Evolutionary conservation across 768 basidiomycete species (phyloP).

Genomic region (Boletus vermiculosoides): DNA sequence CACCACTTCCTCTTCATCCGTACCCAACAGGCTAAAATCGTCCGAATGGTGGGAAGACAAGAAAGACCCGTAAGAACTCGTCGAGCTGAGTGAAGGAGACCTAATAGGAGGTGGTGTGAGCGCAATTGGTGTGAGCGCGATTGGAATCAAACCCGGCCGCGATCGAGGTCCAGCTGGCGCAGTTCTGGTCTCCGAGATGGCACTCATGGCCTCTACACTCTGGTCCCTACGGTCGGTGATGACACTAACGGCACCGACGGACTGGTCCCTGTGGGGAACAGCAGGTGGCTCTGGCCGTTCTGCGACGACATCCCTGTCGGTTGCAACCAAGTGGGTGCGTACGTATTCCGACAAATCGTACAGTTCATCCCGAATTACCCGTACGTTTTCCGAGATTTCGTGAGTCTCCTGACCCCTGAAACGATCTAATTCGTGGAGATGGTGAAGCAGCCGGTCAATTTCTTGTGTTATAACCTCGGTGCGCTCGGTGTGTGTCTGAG

Average conservation of each 20-base stretch:
- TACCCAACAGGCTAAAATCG: conserved; percentile 49
- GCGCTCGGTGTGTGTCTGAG: conserved; percentile 37
- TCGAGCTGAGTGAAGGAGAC: conserved; percentile 41
- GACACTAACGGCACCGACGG: conserved; percentile 44
- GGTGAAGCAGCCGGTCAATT: conserved; percentile 50
- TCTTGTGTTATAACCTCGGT: conserved; percentile 48
- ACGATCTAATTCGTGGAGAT: conserved; percentile 63
- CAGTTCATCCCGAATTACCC: conserved; percentile 67
- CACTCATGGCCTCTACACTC: conserved; percentile 46
- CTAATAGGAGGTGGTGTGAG: conserved; percentile 45
- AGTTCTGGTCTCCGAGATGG: conserved; percentile 34
- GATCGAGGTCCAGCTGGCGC: conserved; percentile 27
- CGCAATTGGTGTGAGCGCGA: conserved; percentile 38
- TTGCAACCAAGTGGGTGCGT: conserved; percentile 37
- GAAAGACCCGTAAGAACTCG: conserved; percentile 40
- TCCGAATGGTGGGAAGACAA: conserved; percentile 73
- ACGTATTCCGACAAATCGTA: conserved; percentile 59
- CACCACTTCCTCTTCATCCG: conserved; percentile 27
- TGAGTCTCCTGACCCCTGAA: conserved; percentile 61
- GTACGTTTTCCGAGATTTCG: conserved; percentile 65
- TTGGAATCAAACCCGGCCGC: conserved; percentile 28
- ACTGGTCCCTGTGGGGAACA: conserved; percentile 38
- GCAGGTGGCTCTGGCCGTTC: conserved; percentile 14
- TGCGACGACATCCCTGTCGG: conserved; percentile 16
- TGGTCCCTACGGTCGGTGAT: conserved; percentile 41